Conservation (phyloP, 257 asterid genomes). For the Ehretia macrophylla region DNA sequence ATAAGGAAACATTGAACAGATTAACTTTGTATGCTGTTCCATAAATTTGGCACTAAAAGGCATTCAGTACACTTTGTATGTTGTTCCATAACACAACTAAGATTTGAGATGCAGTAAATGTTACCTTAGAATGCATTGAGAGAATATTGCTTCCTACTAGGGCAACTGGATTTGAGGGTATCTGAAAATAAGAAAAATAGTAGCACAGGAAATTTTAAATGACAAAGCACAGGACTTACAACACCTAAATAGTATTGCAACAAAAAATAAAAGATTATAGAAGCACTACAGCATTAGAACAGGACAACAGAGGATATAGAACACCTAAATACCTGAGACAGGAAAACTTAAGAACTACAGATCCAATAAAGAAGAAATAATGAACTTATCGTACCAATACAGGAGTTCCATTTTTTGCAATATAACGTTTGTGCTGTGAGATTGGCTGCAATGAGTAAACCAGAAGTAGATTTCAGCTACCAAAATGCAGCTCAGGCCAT, state of each 20-base stretch:
- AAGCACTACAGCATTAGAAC: no score
- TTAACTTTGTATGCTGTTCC: no score
- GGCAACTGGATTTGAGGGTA: constrained; percentile 76
- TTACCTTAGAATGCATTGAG: constrained; percentile 75
- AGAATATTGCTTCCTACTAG: constrained; percentile 70
- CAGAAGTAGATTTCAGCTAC: constrained; percentile 11
- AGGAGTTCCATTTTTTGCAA: constrained; percentile 75
- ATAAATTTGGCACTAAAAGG: no score
- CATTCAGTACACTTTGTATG: no score
- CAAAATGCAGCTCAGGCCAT: neutral
- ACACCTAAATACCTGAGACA: no score
- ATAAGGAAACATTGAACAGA: neutral
- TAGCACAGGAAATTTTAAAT: neutral
- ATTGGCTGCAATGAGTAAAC: constrained; percentile 57
- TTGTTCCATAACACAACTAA: constrained; percentile 1
- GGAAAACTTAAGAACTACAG: neutral
- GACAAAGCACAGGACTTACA: constrained; percentile 7
- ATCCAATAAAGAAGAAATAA: constrained; percentile 4
- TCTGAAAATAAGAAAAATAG: constrained; percentile 54
- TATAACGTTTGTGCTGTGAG: constrained; percentile 82
- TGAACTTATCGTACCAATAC: constrained; percentile 44
- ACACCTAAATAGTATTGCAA: neutral
- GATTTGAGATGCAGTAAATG: constrained; percentile 16
- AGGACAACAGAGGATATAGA: no score
- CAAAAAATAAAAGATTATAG: no score